Base-by-base conservation (phyloP, 2,329 filamentous ascomycete species). In the Stachybotrys chartarum region DNA sequence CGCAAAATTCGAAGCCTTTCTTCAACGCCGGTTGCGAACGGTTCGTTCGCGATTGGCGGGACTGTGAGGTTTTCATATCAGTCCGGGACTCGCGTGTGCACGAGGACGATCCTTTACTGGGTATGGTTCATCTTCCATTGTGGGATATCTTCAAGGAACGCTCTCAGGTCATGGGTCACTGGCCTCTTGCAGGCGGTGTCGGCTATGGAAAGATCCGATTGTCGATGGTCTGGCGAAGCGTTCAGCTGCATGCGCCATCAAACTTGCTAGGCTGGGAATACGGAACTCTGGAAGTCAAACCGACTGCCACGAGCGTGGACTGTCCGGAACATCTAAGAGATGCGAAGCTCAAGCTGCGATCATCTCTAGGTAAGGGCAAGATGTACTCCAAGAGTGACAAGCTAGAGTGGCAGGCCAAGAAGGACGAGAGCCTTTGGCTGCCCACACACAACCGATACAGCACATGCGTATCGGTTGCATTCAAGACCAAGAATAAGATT, bases 1-100 rank as follows among this genome's bases (percentile, higher is more conserved):
- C 88, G 1, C 89, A 90, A 71, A 90, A 90, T 58, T 79, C 84
- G 0, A 90, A 89, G 62, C 88, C 88, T 0, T 91, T 90, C 68
- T 91, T 88, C 75, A 91, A 91, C 60, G 87, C 88, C 3, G 85
- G 85, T 6, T 88, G 83, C 2, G 88, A 91, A 66, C 80, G 85
- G 6, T 89, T 90, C 59, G 78, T 91, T 45, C 76, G 82, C 12
- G 84, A 91, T 65, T 90, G 86, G 80, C 76, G 75, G 16, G 82
- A 78, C 12, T 80, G 84, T 1, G 86, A 90, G 65, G 75, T 90
- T 35, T 85, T 88, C 59, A 72, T 91, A 32, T 77, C 80, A 1
- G 85, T 90, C 1, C 79, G 86, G 11, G 88, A 91, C 64, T 76
- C 82, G 18, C 78, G 87, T 5, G 76, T 88, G 24, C 81, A 87